phyloP scores from a whole-genome alignment of 2,329 filamentous ascomycete genomes.

The Venturia carpophila region DNA sequence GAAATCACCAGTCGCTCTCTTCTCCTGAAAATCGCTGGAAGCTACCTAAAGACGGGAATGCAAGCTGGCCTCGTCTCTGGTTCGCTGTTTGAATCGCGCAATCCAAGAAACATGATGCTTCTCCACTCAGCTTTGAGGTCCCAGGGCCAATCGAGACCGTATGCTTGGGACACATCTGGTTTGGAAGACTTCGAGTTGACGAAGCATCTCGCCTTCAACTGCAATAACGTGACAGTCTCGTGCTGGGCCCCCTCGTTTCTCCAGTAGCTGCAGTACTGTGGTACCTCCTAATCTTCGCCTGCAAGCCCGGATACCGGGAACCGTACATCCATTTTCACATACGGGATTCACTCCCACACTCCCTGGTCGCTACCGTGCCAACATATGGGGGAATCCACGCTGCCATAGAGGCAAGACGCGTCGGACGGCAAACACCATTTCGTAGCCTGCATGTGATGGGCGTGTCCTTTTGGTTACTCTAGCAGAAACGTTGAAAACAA shows the following conservation, averaged over 20 bases:
- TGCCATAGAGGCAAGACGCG: not conserved
- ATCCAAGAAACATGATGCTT: not conserved
- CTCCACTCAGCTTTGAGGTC: no score
- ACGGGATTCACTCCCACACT: not conserved
- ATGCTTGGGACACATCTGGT: not conserved
- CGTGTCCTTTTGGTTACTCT: not conserved
- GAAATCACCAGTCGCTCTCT: not conserved
- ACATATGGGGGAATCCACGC: not conserved
- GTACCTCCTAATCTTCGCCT: not conserved
- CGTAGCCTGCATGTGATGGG: not conserved
- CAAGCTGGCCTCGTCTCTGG: not conserved
- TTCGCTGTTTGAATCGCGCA: constrained; percentile 5
- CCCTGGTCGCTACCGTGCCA: not conserved
- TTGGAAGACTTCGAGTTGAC: not conserved
- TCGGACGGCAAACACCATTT: not conserved
- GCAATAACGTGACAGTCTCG: not conserved
- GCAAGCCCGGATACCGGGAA: not conserved
- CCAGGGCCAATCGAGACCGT: not conserved
- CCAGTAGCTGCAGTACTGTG: not conserved
- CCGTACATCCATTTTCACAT: not conserved
- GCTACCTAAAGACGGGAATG: not conserved
- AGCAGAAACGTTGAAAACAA: constrained; percentile 15
- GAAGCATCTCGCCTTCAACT: not conserved
- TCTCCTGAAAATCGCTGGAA: constrained; percentile 1
- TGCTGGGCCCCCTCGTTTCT: not conserved